Evolutionary conservation across 2,329 filamentous ascomycete genomes (phyloP), one percentile per base, ranked within the genome.

Genomic region (Anthostomella pinea): DNA sequence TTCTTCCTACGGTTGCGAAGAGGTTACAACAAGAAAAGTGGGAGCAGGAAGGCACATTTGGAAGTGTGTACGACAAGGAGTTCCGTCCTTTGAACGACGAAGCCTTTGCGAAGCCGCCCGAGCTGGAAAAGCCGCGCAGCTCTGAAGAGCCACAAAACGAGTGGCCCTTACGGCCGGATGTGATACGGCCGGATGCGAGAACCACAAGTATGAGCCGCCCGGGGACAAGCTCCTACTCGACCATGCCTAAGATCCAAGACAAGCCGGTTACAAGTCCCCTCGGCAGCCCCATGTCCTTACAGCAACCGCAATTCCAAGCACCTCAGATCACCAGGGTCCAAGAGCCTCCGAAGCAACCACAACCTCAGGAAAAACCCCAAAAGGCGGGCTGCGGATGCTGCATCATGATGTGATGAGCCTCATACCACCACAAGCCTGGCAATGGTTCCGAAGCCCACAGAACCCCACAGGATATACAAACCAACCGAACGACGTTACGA

Each of bases 21-120:
- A 78, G 87, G 38, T 75, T 97, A 62, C 87, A 93, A 61, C 91
- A 96, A 66, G 89, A 96, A 62, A 87, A 91, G 61, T 96, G 89
- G 90, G 89, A 94, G 64, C 86, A 82, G 52, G 87, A 96, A 62
- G 90, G 90, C 46, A 88, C 87, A 48, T 86, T 87, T 46, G 88
- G 88, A 3, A 87, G 79, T 41, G 74, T 84, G 17, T 96, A 95
- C 59, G 90, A 95, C 65, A 86, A 81, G 45, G 83, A 95, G 41
- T 93, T 96, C 66, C 81, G 85, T 13, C 83, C 90, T 5, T 68
- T 97, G 45, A 93, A 86, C 23, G 77, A 85, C 31, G 77, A 85
- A 29, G 64, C 67, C 3, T 69, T 76, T 46, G 53, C 65, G 22
- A 68, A 59, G 40, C 70, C 68, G 2, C 68, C 72, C 5, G 70